Evolutionary conservation across 2,329 filamentous ascomycete genomes (phyloP).

Genomic region (Ophiostoma populinum): DNA sequence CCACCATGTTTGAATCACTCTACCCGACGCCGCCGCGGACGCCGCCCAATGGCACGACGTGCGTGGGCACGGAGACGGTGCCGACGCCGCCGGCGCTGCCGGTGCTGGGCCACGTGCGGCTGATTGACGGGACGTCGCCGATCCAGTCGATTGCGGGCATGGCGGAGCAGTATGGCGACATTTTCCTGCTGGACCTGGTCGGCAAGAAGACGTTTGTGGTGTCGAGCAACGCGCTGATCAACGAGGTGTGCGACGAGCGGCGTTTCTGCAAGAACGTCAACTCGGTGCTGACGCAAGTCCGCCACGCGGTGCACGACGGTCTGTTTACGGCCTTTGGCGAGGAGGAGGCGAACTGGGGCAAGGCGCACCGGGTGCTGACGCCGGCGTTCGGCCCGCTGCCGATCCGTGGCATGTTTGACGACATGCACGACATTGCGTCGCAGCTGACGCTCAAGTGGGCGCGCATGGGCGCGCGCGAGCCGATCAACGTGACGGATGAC

Average conservation of each 20-base stretch:
- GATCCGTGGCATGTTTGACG: slow-evolving; percentile 49
- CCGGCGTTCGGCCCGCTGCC: slow-evolving; percentile 53
- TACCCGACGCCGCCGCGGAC: not conserved
- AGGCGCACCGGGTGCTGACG: slow-evolving; percentile 47
- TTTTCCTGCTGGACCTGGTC: slow-evolving; percentile 7
- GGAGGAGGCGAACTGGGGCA: slow-evolving; percentile 44
- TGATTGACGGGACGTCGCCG: slow-evolving; percentile 10
- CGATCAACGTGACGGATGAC: slow-evolving; percentile 44
- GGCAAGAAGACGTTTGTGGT: slow-evolving; percentile 6
- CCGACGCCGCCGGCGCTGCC: slow-evolving; percentile 10
- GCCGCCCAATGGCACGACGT: slow-evolving; percentile 2
- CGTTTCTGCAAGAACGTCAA: slow-evolving; percentile 10
- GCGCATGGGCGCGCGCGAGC: slow-evolving; percentile 35
- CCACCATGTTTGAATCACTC: not conserved
- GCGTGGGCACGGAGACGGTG: slow-evolving; percentile 15
- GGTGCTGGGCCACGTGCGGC: slow-evolving; percentile 12
- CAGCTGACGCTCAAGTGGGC: slow-evolving; percentile 55
- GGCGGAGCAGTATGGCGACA: slow-evolving; percentile 10
- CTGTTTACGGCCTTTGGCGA: slow-evolving; percentile 10
- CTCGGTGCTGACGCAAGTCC: not conserved
- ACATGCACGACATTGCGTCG: slow-evolving; percentile 50
- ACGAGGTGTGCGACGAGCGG: slow-evolving; percentile 13
- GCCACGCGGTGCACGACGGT: slow-evolving; percentile 7
- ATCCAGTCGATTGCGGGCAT: slow-evolving; percentile 7
- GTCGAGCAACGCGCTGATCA: slow-evolving; percentile 10